Evolutionary conservation across 2,329 filamentous ascomycete species (phyloP).

Genomic region (Xylariaceae sp.): DNA sequence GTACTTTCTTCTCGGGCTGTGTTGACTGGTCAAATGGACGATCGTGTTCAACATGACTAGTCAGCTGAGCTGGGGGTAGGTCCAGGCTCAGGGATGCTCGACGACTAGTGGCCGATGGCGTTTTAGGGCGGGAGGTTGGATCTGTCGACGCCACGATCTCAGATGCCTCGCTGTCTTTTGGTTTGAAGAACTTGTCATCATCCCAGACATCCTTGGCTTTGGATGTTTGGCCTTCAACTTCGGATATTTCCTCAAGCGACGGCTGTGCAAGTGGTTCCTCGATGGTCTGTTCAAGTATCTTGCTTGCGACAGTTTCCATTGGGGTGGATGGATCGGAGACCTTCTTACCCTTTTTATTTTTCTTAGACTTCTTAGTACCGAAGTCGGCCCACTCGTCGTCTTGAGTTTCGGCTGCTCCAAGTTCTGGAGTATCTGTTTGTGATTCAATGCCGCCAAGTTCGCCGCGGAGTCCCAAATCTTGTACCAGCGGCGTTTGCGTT

Average conservation of each 20-base stretch:
- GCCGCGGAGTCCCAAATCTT: constrained; percentile 5
- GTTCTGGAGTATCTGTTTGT: constrained; percentile 5
- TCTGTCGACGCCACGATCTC: constrained; percentile 4
- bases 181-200: constrained; percentile 22
- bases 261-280: constrained; percentile 11
- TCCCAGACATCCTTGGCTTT: constrained; percentile 20
- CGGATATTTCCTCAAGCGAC: constrained; percentile 11
- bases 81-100: constrained; percentile 18
- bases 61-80: constrained; percentile 30
- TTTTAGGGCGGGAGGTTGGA: constrained; percentile 12
- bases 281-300: constrained; percentile 6
- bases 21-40: constrained; percentile 32
- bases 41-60: constrained; percentile 32
- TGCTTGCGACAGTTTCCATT: constrained; percentile 13
- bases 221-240: constrained; percentile 19
- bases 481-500: constrained; percentile 10
- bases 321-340: constrained; percentile 15
- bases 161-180: constrained; percentile 11
- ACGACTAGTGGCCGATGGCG: constrained; percentile 8
- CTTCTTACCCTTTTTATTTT: constrained; percentile 26
- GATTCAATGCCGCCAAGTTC: constrained; percentile 2
- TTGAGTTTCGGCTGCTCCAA: constrained; percentile 7
- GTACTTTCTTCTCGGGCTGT: constrained; percentile 31
- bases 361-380: constrained; percentile 30
- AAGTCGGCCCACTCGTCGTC: constrained; percentile 18